A percentile compares a stretch with the other conserved stretches of the same genome.
Conservation (phyloP, 768 basidiomycete species). For the Russula emetica region DNA sequence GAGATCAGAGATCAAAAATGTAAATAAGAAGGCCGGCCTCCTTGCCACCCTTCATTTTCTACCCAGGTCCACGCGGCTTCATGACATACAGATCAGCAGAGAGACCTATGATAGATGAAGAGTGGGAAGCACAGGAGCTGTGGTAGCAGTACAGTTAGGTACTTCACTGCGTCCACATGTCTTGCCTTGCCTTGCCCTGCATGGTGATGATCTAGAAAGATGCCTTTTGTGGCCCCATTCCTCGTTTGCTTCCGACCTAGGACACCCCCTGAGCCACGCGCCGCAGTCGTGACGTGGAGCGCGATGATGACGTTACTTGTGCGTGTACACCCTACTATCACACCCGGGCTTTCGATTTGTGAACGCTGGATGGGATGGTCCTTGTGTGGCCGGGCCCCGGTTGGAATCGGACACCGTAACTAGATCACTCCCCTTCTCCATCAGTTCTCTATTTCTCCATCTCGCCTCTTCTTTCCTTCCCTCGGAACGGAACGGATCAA, state of each 20-base stretch:
- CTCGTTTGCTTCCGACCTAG: not conserved
- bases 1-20: not conserved
- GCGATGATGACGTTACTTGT: not conserved
- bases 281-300: slow-evolving; percentile 3
- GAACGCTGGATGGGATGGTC: not conserved
- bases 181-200: slow-evolving; percentile 7
- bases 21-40: not conserved
- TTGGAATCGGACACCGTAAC: not conserved
- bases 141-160: not conserved
- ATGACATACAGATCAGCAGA: not conserved
- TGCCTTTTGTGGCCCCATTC: slow-evolving; percentile 6
- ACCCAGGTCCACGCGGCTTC: not conserved
- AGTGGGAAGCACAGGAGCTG: not conserved
- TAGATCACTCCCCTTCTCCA: not conserved
- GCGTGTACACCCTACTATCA: not conserved
- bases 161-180: not conserved
- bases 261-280: slow-evolving; percentile 8
- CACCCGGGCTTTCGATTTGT: not conserved
- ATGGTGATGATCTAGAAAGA: slow-evolving; percentile 15
- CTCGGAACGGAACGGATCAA: not conserved
- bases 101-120: not conserved
- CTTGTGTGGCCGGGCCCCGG: not conserved
- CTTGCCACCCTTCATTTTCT: not conserved
- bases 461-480: not conserved
- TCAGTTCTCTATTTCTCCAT: not conserved